Percentiles rank a stretch among this genome's conserved stretches.
phyloP scores from a whole-genome alignment of 108 stramenopile genomes.

The Aurantiochytrium sp. region DNA sequence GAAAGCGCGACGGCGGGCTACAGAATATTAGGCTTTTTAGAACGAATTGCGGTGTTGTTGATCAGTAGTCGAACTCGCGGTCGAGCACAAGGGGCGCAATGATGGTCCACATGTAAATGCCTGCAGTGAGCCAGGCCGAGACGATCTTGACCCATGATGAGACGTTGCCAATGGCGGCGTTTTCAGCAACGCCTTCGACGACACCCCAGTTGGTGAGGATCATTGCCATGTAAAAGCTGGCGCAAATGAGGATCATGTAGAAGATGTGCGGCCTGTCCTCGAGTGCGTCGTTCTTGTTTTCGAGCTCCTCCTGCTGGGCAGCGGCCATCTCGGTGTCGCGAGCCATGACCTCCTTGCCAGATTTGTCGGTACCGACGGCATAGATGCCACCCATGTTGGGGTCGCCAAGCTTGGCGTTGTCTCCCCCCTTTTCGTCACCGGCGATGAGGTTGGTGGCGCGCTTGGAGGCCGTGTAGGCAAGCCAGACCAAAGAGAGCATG shows the following conservation, averaged over 20 bases:
- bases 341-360: not conserved
- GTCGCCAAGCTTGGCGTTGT: not conserved
- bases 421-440: not conserved
- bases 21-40: no score
- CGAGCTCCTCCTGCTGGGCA: not conserved
- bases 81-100: not conserved
- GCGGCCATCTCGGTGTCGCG: not conserved
- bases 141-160: not conserved
- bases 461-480: constrained; percentile 14
- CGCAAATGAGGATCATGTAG: not conserved
- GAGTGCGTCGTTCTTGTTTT: not conserved
- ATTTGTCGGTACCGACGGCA: not conserved
- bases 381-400: not conserved
- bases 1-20: no score
- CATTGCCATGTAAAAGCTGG: not conserved
- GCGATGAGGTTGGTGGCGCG: constrained; percentile 15
- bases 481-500: not conserved
- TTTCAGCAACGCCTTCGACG: not conserved
- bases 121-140: not conserved
- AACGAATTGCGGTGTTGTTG: no score
- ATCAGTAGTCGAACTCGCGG: not conserved
- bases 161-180: not conserved
- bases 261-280: constrained; percentile 12
- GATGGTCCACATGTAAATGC: not conserved
- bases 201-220: constrained; percentile 28